Percentiles rank a stretch among this genome's conserved stretches.
Evolutionary conservation across 179 eudicot genomes (phyloP).

Genomic region (Silene vulgaris): DNA sequence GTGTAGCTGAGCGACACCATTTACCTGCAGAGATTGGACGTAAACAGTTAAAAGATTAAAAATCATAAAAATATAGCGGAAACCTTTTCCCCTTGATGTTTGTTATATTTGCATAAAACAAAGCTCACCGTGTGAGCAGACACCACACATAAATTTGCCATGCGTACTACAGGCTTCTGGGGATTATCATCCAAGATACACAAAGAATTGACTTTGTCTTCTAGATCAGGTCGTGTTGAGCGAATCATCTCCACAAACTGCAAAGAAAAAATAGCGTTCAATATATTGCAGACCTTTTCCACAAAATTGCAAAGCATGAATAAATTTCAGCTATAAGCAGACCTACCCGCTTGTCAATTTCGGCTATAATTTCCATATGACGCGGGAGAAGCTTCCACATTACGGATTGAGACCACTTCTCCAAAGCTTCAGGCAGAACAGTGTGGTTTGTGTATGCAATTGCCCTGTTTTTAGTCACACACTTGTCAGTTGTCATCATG

Average conservation of each 20-base stretch:
- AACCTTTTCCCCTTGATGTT: background rate
- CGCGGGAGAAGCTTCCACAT: constrained; percentile 99
- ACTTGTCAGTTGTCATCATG: constrained; percentile 9
- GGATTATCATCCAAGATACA: constrained; percentile 81
- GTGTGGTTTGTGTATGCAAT: constrained; percentile 98
- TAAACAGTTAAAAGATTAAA: constrained; percentile 2
- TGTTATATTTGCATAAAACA: background rate
- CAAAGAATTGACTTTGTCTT: constrained; percentile 56
- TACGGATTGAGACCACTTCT: constrained; percentile 93
- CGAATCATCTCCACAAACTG: constrained; percentile 73
- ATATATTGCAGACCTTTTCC: background rate
- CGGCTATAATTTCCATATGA: constrained; percentile 93
- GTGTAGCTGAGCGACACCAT: constrained; percentile 96
- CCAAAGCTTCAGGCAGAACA: constrained; percentile 96
- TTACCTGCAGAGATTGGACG: constrained; percentile 54
- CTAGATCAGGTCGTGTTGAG: constrained; percentile 67
- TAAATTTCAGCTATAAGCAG: background rate
- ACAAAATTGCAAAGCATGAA: background rate
- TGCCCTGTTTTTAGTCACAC: constrained; percentile 52
- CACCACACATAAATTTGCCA: constrained; percentile 98
- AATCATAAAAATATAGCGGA: too few species aligned
- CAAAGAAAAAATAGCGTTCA: background rate
- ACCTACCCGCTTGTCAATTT: constrained; percentile 84
- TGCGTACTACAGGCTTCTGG: constrained; percentile 84
- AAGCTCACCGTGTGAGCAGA: constrained; percentile 80